Percentiles rank a stretch among this genome's conserved stretches.
These are phyloP conservation scores for Gymnopus androsaceus DNA, from an alignment of 1,284 basidiomycete genomes.

Conservation along the genomic window DNA sequence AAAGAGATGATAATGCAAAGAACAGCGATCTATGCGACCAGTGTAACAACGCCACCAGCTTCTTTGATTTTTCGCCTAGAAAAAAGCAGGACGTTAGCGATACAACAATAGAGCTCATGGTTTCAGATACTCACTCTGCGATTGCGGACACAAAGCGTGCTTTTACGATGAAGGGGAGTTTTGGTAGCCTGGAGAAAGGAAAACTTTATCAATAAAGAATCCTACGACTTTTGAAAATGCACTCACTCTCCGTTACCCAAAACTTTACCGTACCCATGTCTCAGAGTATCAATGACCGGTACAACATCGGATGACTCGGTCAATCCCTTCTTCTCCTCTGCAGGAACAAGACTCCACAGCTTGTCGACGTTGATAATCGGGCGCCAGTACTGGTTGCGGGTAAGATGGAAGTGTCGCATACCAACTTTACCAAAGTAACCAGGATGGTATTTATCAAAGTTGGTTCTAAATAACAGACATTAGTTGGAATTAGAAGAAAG, in stretches of 20 bases:
- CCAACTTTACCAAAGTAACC: conserved; percentile 99
- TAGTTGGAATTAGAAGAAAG: neutral
- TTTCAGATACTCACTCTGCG: conserved; percentile 74
- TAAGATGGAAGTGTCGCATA: conserved; percentile 98
- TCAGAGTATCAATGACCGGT: conserved; percentile 88
- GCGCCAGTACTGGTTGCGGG: conserved; percentile 88
- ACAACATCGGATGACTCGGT: conserved; percentile 75
- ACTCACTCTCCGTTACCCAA: conserved; percentile 84
- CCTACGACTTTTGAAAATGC: neutral
- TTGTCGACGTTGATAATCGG: conserved; percentile 98
- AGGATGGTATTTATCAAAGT: conserved; percentile 95
- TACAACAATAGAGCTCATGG: conserved; percentile 1
- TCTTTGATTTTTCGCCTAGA: conserved; percentile 83
- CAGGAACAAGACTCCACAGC: conserved; percentile 81
- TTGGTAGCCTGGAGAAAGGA: conserved; percentile 58
- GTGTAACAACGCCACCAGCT: conserved; percentile 90
- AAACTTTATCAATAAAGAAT: conserved; percentile 12
- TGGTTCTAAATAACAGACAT: conserved; percentile 55
- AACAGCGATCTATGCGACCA: conserved; percentile 68
- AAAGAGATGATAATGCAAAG: conserved; percentile 5
- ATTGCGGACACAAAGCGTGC: conserved; percentile 88
- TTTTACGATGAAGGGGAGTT: conserved; percentile 92
- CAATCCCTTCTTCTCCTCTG: conserved; percentile 73
- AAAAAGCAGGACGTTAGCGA: conserved; percentile 13
- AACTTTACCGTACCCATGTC: conserved; percentile 89